phyloP scores from a whole-genome alignment of 768 basidiomycete species.

The Pisolithus albus region DNA sequence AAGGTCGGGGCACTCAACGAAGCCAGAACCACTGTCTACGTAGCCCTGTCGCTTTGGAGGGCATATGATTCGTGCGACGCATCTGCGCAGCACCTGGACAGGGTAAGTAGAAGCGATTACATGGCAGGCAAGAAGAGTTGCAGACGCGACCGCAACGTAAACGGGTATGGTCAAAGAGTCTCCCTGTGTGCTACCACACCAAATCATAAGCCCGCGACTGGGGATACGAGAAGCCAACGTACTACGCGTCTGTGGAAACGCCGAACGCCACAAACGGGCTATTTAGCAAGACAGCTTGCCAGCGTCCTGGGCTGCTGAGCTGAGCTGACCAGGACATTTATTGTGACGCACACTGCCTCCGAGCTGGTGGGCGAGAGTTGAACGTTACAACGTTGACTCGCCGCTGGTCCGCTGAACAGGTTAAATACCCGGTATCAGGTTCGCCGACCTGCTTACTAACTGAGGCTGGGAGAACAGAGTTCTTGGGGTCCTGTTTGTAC shows the following conservation, averaged over 20 bases:
- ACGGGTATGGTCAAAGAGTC: constrained; percentile 11
- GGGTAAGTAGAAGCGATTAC: constrained; percentile 3
- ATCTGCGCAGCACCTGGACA: background rate
- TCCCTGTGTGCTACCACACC: background rate
- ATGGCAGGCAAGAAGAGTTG: constrained; percentile 1
- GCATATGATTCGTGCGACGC: background rate
- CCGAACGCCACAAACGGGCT: background rate
- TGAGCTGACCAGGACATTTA: constrained; percentile 6
- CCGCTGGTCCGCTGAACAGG: background rate
- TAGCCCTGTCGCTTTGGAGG: background rate
- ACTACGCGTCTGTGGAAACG: background rate
- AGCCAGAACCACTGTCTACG: background rate
- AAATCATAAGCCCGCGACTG: too few species aligned
- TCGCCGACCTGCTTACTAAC: too few species aligned
- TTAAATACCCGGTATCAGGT: background rate
- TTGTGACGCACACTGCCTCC: background rate
- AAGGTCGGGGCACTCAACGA: background rate
- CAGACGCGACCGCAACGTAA: constrained; percentile 9
- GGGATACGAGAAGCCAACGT: background rate
- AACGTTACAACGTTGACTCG: background rate
- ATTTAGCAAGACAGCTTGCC: constrained; percentile 5
- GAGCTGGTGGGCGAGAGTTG: background rate
- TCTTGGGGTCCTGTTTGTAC: constrained; percentile 12
- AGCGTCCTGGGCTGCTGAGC: background rate
- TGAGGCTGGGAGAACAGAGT: background rate